These are phyloP conservation scores for Chrysosporium keratinophilum DNA, from an alignment of 2,329 filamentous ascomycete species.

Conservation along the genomic window DNA sequence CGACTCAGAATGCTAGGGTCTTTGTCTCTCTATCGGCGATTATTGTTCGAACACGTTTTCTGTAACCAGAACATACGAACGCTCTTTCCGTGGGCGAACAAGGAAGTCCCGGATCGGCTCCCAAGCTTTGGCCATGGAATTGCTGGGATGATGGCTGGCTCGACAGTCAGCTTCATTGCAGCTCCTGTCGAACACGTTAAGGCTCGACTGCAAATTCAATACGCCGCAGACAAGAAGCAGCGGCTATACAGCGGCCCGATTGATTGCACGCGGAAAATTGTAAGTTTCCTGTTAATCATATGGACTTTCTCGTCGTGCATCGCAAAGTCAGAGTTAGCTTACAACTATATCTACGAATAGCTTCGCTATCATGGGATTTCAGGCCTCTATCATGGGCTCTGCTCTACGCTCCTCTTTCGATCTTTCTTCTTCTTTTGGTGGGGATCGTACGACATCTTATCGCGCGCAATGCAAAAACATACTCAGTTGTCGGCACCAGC, in stretches of 20 bases:
- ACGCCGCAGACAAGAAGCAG: slow-evolving; percentile 65
- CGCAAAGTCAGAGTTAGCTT: not conserved
- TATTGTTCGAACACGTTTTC: slow-evolving; percentile 74
- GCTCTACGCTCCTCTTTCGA: slow-evolving; percentile 76
- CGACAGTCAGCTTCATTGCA: slow-evolving; percentile 84
- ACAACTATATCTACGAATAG: slow-evolving; percentile 20
- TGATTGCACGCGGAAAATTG: slow-evolving; percentile 62
- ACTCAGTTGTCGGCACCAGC: slow-evolving; percentile 65
- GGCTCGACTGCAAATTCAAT: slow-evolving; percentile 87
- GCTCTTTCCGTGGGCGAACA: slow-evolving; percentile 28
- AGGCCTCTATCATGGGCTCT: slow-evolving; percentile 78
- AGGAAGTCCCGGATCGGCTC: slow-evolving; percentile 42
- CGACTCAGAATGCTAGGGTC: slow-evolving; percentile 67
- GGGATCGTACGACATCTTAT: slow-evolving; percentile 84
- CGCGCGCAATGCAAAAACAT: slow-evolving; percentile 53
- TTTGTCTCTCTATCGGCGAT: slow-evolving; percentile 74
- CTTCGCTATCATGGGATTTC: slow-evolving; percentile 55
- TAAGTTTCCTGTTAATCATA: slow-evolving; percentile 22
- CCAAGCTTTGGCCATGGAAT: slow-evolving; percentile 74
- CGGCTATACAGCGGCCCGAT: slow-evolving; percentile 77
- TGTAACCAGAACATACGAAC: slow-evolving; percentile 39
- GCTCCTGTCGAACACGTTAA: slow-evolving; percentile 94
- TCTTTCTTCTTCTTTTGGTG: slow-evolving; percentile 98
- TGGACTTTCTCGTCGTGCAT: not conserved
- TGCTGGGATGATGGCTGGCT: slow-evolving; percentile 76